Conservation (phyloP, 1,139 yeast species). For the Saccharomycopsis hybrid region DNA sequence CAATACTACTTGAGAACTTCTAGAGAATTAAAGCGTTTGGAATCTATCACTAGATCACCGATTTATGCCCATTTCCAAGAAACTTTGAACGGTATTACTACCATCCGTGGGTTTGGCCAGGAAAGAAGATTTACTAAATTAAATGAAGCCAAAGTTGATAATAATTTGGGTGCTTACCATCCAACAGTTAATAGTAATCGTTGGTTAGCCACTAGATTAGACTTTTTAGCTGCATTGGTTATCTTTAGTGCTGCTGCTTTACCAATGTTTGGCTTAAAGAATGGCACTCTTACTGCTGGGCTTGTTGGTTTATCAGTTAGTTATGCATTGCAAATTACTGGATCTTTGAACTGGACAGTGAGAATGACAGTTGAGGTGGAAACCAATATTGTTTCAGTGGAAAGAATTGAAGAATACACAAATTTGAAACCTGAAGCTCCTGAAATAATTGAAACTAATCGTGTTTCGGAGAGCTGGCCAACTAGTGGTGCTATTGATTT, state of each 20-base stretch:
- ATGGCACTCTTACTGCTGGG: constrained; percentile 77
- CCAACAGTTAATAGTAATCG: constrained; percentile 93
- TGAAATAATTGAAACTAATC: constrained; percentile 54
- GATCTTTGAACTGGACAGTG: constrained; percentile 93
- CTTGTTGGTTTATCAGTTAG: constrained; percentile 89
- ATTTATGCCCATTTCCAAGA: constrained; percentile 97
- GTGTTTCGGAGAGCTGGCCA: constrained; percentile 77
- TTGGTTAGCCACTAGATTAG: constrained; percentile 94
- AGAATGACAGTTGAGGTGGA: constrained; percentile 98
- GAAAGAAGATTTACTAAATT: constrained; percentile 62
- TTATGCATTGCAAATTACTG: constrained; percentile 88
- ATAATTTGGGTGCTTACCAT: constrained; percentile 84
- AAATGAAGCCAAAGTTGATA: constrained; percentile 74
- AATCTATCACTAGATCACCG: constrained; percentile 89
- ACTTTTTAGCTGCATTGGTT: constrained; percentile 81
- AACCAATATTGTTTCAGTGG: constrained; percentile 93
- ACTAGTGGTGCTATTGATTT: constrained; percentile 63
- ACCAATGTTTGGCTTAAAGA: constrained; percentile 59
- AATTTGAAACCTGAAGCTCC: constrained; percentile 76
- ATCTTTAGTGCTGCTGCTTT: constrained; percentile 83
- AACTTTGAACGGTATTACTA: constrained; percentile 80
- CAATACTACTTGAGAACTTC: constrained; percentile 85
- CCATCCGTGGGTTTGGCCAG: constrained; percentile 85
- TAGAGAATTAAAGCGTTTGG: constrained; percentile 90
- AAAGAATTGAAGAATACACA: constrained; percentile 86